Base-by-base conservation (phyloP, 441 rosid genomes). In the Pelargonium citronellum region DNA sequence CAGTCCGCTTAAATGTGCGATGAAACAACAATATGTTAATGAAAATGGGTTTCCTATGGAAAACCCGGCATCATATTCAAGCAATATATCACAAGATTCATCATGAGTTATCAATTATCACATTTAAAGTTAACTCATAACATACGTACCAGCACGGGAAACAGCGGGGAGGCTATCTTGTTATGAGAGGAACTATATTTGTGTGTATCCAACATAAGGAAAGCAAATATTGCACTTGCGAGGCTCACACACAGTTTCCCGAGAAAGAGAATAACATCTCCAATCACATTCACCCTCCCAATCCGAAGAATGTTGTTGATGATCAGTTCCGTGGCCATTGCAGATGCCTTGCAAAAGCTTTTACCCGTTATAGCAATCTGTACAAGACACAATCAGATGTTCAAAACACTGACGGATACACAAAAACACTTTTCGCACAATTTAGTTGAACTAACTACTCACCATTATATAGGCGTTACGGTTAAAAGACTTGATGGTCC, bases 391-490 rank as follows among this genome's bases (percentile, higher is more conserved):
- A 30, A 68, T 67, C 13, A 62, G 76, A n/a, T 53, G 34, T 51
- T 17, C 70, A 69, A 69, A 12, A 70, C 69, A 71, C 67, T 64
- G 3, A 67, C n/a, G n/a, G n/a, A n/a, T n/a, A n/a, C n/a, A n/a
- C n/a, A n/a, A n/a, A n/a, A n/a, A n/a, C n/a, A n/a, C n/a, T n/a
- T n/a, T n/a, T n/a, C n/a, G 1, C 19, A 8, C 9, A 27, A 62
- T 13, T 68, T 22, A 17, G 63, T 47, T 47, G 37, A 68, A n/a
- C n/a, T n/a, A 7, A 67, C 63, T 62, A 46, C 74, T 34, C 87
- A 95, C 98, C 99, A 95, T 95, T 82, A 92, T 92, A 76, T 95
- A 92, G 76, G 97, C 98, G 76, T 92, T 95, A 79, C 92, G 97
- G 80, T 92, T 95, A 63, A 88, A 87, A 10, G 99, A 92, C 75